Base-by-base conservation (phyloP, 805 yeast genomes). In the Candida ovalis region DNA sequence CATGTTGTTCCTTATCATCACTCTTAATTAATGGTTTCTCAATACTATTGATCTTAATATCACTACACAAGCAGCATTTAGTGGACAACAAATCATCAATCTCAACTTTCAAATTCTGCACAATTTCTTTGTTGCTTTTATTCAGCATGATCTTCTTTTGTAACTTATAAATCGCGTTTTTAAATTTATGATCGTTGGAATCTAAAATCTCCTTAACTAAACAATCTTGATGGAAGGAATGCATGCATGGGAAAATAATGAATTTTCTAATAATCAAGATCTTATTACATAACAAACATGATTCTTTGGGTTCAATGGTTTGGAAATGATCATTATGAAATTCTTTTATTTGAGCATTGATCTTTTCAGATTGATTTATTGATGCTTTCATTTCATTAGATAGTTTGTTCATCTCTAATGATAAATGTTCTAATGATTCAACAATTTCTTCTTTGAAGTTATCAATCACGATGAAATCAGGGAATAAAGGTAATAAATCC, bases 141-240 rank as follows among this genome's bases (percentile, higher is more conserved):
- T 68, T 67, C 25, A 62, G 58, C 35, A 72, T 69, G 2, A 77
- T 63, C 46, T 68, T 68, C 50, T 66, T 69, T 51, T 79, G 80
- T 38, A 83, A 67, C 45, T 73, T 76, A 48, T 80, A 81, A 47
- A 87, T 77, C 28, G 78, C 71, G 59, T 79, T 82, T 61, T 84
- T 83, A 44, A 84, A 74, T 36, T 80, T 74, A 61, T 83, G 84
- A 55, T 88, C 89, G 40, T 81, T 82, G 27, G 85, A 81, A 32
- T 73, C 71, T 45, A 84, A 61, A 30, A 86, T 78, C 35, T 70
- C 70, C 48, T 78, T 76, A 6, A 86, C 78, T n/a, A 89, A 65
- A 69, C 99, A 94, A 62, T 90, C 96, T 44, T 82, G 83, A 62
- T 94, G 98, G 68, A 88, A 86, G 4, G 88, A 80, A 63, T 94